phyloP scores from a whole-genome alignment of 1,139 yeast genomes.

The Blastobotrys raffinosifermentans region DNA sequence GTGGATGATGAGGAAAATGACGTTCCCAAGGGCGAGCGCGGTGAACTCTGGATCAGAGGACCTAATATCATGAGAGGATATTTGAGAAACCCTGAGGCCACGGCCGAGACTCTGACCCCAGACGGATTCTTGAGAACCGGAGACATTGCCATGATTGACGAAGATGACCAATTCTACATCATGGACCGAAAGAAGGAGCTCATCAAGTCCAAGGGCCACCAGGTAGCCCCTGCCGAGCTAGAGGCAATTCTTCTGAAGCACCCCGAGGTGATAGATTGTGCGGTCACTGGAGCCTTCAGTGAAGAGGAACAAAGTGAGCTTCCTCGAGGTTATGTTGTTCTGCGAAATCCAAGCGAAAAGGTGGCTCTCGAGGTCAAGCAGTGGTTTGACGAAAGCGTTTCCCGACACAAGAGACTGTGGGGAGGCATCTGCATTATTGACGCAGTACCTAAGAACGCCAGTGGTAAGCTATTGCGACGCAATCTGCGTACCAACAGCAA shows the following conservation, averaged over 20 bases:
- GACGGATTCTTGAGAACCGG: constrained; percentile 81
- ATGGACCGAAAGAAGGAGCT: constrained; percentile 76
- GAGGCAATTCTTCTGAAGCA: constrained; percentile 56
- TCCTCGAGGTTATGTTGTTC: constrained; percentile 35
- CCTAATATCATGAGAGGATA: constrained; percentile 63
- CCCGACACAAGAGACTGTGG: constrained; percentile 36
- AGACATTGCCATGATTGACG: constrained; percentile 57
- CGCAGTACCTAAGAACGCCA: constrained; percentile 35
- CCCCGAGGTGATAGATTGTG: constrained; percentile 32
- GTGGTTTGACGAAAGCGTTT: constrained; percentile 34
- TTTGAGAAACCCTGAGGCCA: constrained; percentile 50
- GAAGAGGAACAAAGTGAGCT: constrained; percentile 32
- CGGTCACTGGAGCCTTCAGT: constrained; percentile 33
- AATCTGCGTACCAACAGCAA: constrained; percentile 24
- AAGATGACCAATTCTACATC: constrained; percentile 50
- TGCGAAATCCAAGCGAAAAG: constrained; percentile 16
- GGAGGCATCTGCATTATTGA: constrained; percentile 36
- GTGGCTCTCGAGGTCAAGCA: constrained; percentile 24
- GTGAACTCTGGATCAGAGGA: constrained; percentile 65
- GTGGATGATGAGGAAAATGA: constrained; percentile 42
- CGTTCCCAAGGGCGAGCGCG: constrained; percentile 43
- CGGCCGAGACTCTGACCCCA: constrained; percentile 44
- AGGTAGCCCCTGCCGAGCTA: constrained; percentile 74
- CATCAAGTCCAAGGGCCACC: constrained; percentile 79
- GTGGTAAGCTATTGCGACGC: constrained; percentile 37